Conservation (phyloP, 805 yeast genomes). For the Candida quercuum region DNA sequence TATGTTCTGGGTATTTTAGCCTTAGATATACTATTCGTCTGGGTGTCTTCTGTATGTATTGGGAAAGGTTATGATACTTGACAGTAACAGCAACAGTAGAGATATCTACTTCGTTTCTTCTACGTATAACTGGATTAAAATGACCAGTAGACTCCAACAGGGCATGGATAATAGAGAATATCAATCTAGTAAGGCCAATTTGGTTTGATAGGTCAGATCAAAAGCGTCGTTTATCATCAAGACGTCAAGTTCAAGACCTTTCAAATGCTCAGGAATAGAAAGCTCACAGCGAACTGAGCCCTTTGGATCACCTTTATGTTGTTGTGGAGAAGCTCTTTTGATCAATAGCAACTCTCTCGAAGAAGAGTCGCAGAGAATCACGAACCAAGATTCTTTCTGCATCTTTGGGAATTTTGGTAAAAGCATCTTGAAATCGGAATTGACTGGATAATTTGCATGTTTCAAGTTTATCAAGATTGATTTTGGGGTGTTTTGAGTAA, state of each 20-base stretch:
- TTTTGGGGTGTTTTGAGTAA: constrained; percentile 32
- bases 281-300: constrained; percentile 35
- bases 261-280: constrained; percentile 42
- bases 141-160: too few species aligned
- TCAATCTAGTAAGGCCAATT: constrained; percentile 18
- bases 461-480: constrained; percentile 38
- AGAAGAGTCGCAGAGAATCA: constrained; percentile 47
- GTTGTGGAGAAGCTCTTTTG: constrained; percentile 69
- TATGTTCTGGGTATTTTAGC: too few species aligned
- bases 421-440: constrained; percentile 60
- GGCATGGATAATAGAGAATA: too few species aligned
- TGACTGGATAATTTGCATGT: constrained; percentile 44
- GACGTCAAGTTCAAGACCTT: constrained; percentile 41
- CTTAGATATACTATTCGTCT: too few species aligned
- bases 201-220: constrained; percentile 40
- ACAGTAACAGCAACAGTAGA: too few species aligned
- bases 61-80: too few species aligned
- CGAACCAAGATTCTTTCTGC: constrained; percentile 93
- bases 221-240: constrained; percentile 62
- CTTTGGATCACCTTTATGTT: constrained; percentile 20
- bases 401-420: constrained; percentile 83
- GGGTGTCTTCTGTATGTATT: too few species aligned
- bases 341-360: constrained; percentile 54
- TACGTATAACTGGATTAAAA: too few species aligned
- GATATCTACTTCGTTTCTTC: too few species aligned